These are phyloP conservation scores for Graphiopsis chlorocephala DNA, from an alignment of 2,329 filamentous ascomycete genomes.

Conservation along the genomic window DNA sequence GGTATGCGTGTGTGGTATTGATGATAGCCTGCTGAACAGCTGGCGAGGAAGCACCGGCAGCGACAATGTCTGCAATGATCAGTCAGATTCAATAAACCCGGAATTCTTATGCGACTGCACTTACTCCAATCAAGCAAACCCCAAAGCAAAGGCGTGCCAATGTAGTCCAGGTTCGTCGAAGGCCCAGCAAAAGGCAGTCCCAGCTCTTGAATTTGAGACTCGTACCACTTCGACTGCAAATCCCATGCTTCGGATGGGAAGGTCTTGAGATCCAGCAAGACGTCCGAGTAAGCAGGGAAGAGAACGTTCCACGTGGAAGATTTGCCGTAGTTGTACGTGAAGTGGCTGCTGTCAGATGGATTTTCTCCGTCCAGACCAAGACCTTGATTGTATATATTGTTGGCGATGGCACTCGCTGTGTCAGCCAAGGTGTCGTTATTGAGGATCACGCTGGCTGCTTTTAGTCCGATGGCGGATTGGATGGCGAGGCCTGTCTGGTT, in stretches of 20 bases:
- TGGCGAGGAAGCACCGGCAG: conserved; percentile 21
- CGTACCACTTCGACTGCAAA: conserved; percentile 25
- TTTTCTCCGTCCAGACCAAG: conserved; percentile 24
- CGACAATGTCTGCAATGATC: conserved; percentile 22
- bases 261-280: conserved; percentile 42
- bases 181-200: conserved; percentile 27
- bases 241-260: conserved; percentile 35
- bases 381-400: conserved; percentile 23
- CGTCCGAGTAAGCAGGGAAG: conserved; percentile 53
- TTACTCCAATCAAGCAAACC: conserved; percentile 27
- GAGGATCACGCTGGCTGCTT: conserved; percentile 55
- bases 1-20: conserved; percentile 25
- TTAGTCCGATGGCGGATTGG: conserved; percentile 58
- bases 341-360: conserved; percentile 32
- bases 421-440: conserved; percentile 44
- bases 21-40: conserved; percentile 23
- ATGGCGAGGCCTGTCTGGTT: conserved; percentile 59
- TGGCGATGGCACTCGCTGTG: conserved; percentile 21
- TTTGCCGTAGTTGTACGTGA: conserved; percentile 48
- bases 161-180: conserved; percentile 16
- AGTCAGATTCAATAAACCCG: neutral
- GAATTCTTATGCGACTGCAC: neutral
- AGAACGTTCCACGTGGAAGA: conserved; percentile 39
- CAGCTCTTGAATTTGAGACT: conserved; percentile 20
- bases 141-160: conserved; percentile 24